Conservation (phyloP, 1,139 yeast genomes). For the Yamadazyma oceani region DNA sequence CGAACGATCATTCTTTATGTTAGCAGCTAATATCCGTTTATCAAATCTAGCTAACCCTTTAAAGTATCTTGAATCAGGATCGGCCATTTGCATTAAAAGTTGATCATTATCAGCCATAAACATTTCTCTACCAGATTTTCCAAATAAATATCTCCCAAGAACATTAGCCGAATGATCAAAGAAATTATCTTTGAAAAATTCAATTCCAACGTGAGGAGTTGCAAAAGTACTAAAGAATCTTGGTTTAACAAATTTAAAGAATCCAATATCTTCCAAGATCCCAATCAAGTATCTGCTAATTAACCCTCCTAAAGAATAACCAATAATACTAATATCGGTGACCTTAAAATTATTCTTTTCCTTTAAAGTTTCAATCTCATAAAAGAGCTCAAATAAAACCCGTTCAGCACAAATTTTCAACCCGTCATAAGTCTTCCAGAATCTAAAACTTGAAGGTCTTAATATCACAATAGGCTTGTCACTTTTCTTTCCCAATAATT, state of each 20-base stretch:
- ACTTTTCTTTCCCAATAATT: conserved; percentile 31
- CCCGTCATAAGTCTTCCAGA: conserved; percentile 85
- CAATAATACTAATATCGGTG: conserved; percentile 41
- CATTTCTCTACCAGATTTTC: conserved; percentile 73
- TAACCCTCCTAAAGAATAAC: conserved; percentile 46
- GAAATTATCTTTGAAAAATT: conserved; percentile 42
- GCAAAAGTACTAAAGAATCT: conserved; percentile 78
- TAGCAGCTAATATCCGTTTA: conserved; percentile 63
- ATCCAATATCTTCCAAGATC: conserved; percentile 49
- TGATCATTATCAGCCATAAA: conserved; percentile 52
- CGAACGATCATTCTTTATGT: conserved; percentile 70
- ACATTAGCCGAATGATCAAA: conserved; percentile 51
- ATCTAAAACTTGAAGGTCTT: conserved; percentile 69
- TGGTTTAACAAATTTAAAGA: conserved; percentile 64
- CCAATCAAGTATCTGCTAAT: conserved; percentile 70
- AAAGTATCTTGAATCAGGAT: conserved; percentile 50
- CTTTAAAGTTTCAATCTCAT: conserved; percentile 52
- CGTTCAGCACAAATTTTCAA: conserved; percentile 68
- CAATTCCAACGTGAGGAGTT: conserved; percentile 84
- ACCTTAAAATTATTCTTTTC: conserved; percentile 37
- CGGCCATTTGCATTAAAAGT: conserved; percentile 54
- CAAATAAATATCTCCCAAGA: conserved; percentile 64
- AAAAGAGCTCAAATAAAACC: conserved; percentile 61
- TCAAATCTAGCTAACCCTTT: conserved; percentile 59
- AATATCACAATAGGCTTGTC: conserved; percentile 52